phyloP scores from a whole-genome alignment of 805 yeast species.

The Candida namnaoensis region DNA sequence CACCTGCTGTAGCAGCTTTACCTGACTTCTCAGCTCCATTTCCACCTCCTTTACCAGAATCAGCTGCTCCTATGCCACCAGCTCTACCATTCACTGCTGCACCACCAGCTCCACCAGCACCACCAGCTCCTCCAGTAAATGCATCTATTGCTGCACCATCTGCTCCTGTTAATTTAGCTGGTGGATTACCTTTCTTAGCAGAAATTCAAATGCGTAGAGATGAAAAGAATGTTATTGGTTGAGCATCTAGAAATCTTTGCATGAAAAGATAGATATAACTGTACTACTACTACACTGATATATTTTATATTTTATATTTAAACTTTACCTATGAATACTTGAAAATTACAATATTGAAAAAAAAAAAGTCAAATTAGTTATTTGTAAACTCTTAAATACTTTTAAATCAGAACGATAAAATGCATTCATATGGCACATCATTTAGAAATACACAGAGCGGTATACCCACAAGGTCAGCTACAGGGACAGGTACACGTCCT shows the following conservation, averaged over 20 bases:
- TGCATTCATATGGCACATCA: too few species aligned
- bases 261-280: too few species aligned
- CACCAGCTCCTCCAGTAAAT: conserved; percentile 10
- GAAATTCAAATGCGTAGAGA: conserved; percentile 42
- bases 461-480: not conserved
- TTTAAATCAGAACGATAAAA: too few species aligned
- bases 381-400: too few species aligned
- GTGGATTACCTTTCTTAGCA: conserved; percentile 40
- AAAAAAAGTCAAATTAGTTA: too few species aligned
- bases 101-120: conserved; percentile 17
- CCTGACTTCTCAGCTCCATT: conserved; percentile 4
- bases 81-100: conserved; percentile 10
- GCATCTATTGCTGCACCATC: conserved; percentile 4
- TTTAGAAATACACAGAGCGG: not conserved
- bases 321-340: too few species aligned
- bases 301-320: too few species aligned
- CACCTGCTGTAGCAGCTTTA: conserved; percentile 22
- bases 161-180: conserved; percentile 17
- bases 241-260: conserved; percentile 7
- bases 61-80: conserved; percentile 3
- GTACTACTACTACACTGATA: too few species aligned
- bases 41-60: conserved; percentile 10
- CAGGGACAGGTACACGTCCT: not conserved
- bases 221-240: conserved; percentile 36
- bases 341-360: too few species aligned